Evolutionary conservation across 1,284 basidiomycete genomes (phyloP), one percentile per base, ranked within the genome.

Genomic region (Golubevia pallescens): DNA sequence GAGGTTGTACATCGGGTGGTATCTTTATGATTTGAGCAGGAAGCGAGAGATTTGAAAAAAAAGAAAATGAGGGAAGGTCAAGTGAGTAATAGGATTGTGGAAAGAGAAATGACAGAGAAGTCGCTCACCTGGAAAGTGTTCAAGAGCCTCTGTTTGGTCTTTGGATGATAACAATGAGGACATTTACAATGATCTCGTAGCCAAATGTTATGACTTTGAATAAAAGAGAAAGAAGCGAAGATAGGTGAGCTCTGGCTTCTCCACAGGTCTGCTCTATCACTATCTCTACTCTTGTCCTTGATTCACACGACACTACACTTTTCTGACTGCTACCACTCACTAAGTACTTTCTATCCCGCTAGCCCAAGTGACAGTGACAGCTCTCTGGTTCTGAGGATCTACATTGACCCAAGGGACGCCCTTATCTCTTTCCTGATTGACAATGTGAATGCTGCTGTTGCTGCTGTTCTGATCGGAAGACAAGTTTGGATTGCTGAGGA

Each of bases 161-260:
- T 86, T 0, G 91, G 88, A 86, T 98, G 96, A 81, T 93, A 96
- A 86, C 95, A 97, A 59, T 90, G 87, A 0, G 92, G 86, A 86
- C 95, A 97, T 38, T 95, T 89, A 81, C 96, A 99, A 80, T 98
- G 95, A 81, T 93, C 93, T 10, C 91, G 87, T 23, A 93, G 86
- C 90, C 91, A 93, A 56, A 91, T 87, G 78, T 91, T 88, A 82
- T 92, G 90, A 80, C 91, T 92, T 24, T 65, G 20, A n/a, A 61
- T 4, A 28, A 65, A 3, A 48, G 19, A 10, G 14, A 16, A 4
- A 7, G 38, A 21, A 1, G 13, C 14, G 28, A 20, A 66, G 42
- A 2, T 16, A 32, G 21, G 59, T n/a, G n/a, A n/a, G n/a, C n/a
- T n/a, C n/a, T n/a, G n/a, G n/a, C n/a, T n/a, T n/a, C n/a, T n/a